Evolutionary conservation across 1,284 basidiomycete species (phyloP).

Genomic region (Peniophora sp.): DNA sequence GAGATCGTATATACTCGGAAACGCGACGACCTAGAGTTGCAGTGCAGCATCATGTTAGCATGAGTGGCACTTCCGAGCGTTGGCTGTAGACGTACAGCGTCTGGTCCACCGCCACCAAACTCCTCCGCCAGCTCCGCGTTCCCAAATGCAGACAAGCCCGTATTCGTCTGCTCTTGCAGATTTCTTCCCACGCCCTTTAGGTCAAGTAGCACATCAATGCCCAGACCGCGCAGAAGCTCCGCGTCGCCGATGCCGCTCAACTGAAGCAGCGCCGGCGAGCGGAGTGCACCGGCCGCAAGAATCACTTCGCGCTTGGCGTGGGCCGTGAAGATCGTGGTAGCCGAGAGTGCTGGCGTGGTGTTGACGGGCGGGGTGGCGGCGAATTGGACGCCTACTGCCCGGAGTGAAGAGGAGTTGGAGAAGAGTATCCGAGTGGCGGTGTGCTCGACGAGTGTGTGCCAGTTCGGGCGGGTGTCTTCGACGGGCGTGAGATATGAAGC

Average conservation of each 20-base stretch:
- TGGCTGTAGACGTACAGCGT: conserved; percentile 24
- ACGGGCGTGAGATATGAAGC: conserved; percentile 34
- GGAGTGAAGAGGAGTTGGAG: conserved; percentile 1
- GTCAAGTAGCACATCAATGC: conserved; percentile 27
- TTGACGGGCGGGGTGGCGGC: conserved; percentile 1
- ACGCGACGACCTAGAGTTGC: conserved; percentile 32
- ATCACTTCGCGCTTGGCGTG: conserved; percentile 21
- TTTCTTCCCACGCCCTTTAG: conserved; percentile 37
- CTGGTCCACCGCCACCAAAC: conserved; percentile 30
- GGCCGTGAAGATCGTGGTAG: conserved; percentile 9
- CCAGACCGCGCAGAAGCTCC: conserved; percentile 26
- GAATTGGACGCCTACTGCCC: conserved; percentile 13
- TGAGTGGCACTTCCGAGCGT: too few relatives aligned
- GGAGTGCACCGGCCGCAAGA: conserved; percentile 18
- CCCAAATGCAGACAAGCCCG: conserved; percentile 27
- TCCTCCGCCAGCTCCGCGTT: conserved; percentile 20
- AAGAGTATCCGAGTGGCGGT: conserved; percentile 19
- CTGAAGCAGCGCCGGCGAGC: conserved; percentile 35
- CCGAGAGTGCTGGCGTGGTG: neutral
- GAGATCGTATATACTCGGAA: conserved; percentile 37
- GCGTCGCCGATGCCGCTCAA: conserved; percentile 39
- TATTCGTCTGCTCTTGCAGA: conserved; percentile 42
- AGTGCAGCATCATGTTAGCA: too few relatives aligned
- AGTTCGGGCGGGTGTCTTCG: conserved; percentile 22
- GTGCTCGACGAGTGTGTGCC: conserved; percentile 27